A percentile compares a stretch with the other conserved stretches of the same genome.
Conservation (phyloP, 2,329 filamentous ascomycete species). For the Phoma sp. region DNA sequence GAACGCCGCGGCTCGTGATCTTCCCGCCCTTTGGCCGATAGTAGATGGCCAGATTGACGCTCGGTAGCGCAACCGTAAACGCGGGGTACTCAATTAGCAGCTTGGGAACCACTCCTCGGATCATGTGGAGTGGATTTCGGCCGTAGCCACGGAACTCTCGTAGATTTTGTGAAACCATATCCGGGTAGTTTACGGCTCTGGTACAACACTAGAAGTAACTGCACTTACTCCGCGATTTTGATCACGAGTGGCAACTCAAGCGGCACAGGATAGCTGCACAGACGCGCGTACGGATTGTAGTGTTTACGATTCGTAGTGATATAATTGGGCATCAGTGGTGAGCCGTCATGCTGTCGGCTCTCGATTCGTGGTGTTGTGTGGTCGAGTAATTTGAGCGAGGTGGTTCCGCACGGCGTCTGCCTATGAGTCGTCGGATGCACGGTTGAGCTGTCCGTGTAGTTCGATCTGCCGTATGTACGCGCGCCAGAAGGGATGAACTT, state of each 20-base stretch:
- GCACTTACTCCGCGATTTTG: neutral
- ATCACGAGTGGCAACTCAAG: neutral
- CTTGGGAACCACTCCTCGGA: slow-evolving; percentile 2
- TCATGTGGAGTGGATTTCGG: neutral
- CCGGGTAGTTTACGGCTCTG: neutral
- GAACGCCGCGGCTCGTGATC: neutral
- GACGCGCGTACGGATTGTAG: neutral
- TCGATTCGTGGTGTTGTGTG: slow-evolving; percentile 7
- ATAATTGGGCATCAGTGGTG: neutral
- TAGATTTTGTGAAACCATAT: neutral
- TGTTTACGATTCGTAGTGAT: neutral
- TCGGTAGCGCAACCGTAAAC: slow-evolving; percentile 6
- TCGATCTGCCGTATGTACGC: neutral
- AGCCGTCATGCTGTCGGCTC: neutral
- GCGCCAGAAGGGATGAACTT: neutral
- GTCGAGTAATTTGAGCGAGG: slow-evolving; percentile 15
- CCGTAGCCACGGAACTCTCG: neutral
- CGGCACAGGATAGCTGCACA: neutral
- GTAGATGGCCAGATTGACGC: slow-evolving; percentile 1
- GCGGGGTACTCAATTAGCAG: slow-evolving; percentile 12
- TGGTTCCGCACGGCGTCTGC: slow-evolving; percentile 2
- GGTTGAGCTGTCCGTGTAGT: neutral
- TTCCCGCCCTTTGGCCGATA: slow-evolving; percentile 9
- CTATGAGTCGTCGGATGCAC: slow-evolving; percentile 10
- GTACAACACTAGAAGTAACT: neutral